Base-by-base conservation (phyloP, 2,329 filamentous ascomycete genomes). In the Aspergillus japonicus region DNA sequence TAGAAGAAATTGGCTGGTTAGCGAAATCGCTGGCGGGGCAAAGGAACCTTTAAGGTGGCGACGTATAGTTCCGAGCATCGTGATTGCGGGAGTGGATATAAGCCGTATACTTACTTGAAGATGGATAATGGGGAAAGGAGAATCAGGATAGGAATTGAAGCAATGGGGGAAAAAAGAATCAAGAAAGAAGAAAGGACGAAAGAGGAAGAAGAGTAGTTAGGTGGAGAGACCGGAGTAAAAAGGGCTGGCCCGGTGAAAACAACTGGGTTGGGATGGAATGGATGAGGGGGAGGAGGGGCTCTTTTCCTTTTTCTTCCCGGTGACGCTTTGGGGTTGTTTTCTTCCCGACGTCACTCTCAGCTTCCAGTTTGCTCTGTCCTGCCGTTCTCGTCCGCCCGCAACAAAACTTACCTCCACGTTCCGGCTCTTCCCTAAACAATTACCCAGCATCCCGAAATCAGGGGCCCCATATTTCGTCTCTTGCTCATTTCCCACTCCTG, bases 401-500 rank as follows among this genome's bases (percentile, higher is more conserved):
- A 35, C 33, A 44, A 42, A 12, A 35, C 33, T 16, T 16, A n/a
- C 39, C 39, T 44, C 39, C 39, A 44, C 39, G 62, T 70, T 71
- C 71, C 73, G 72, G 66, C 65, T 74, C 70, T 73, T 74, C 65
- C 72, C 71, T 74, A 73, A 67, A 66, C 63, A 68, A 59, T 68
- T 68, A 66, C 62, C 64, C 63, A 61, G 49, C 49, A 42, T 39
- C 55, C 58, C 53, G 56, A 53, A 54, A 56, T 56, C 55, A 49
- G 33, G 23, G 47, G 39, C 57, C 54, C 54, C 54, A 33, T 52
- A 26, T 26, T 53, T 16, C 35, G 8, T 35, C 44, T 19, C 26
- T 58, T 44, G 47, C 26, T 26, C 33, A 48, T 50, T 29, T 56
- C 55, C 50, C 26, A 16, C 19, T 56, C 55, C 47, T 50, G 39